Conservation (phyloP, 805 yeast species). For the Spathaspora hagerdaliae region DNA sequence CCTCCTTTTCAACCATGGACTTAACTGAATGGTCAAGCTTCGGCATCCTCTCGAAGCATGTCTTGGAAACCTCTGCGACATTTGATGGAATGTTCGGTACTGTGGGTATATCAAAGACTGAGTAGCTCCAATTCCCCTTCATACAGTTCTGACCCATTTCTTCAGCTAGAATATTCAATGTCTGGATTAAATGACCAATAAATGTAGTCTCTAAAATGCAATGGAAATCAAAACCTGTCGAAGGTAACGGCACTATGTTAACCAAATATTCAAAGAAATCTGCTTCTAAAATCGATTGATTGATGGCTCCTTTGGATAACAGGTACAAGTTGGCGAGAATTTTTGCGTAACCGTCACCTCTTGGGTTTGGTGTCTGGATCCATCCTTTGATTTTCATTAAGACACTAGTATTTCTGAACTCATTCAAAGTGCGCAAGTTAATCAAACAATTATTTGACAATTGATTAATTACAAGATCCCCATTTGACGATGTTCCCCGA, state of each 20-base stretch:
- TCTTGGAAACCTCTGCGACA: slow-evolving; percentile 15
- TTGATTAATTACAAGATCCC: slow-evolving; percentile 49
- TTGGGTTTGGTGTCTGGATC: slow-evolving; percentile 23
- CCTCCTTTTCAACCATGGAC: slow-evolving; percentile 12
- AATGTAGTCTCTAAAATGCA: slow-evolving; percentile 47
- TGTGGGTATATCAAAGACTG: slow-evolving; percentile 35
- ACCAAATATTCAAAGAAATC: slow-evolving; percentile 56
- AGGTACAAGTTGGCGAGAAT: slow-evolving; percentile 30
- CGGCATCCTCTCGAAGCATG: slow-evolving; percentile 20
- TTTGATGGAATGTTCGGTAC: slow-evolving; percentile 19
- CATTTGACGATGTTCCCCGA: slow-evolving; percentile 46
- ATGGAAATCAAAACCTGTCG: slow-evolving; percentile 42
- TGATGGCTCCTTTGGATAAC: slow-evolving; percentile 28
- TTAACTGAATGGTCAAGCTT: background rate
- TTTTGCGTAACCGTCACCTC: slow-evolving; percentile 28
- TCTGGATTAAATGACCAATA: slow-evolving; percentile 51
- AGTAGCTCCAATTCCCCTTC: slow-evolving; percentile 15
- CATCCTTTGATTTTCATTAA: slow-evolving; percentile 33
- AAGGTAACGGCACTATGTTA: slow-evolving; percentile 45
- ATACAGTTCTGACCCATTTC: slow-evolving; percentile 25
- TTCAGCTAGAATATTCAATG: slow-evolving; percentile 18
- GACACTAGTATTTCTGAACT: slow-evolving; percentile 32
- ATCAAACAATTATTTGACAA: slow-evolving; percentile 59
- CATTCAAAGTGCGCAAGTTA: slow-evolving; percentile 48
- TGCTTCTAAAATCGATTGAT: slow-evolving; percentile 30